A percentile compares a stretch with the other conserved stretches of the same genome.
phyloP scores from a whole-genome alignment of 202 grass and related monocot species.

The Zoysia matrella region DNA sequence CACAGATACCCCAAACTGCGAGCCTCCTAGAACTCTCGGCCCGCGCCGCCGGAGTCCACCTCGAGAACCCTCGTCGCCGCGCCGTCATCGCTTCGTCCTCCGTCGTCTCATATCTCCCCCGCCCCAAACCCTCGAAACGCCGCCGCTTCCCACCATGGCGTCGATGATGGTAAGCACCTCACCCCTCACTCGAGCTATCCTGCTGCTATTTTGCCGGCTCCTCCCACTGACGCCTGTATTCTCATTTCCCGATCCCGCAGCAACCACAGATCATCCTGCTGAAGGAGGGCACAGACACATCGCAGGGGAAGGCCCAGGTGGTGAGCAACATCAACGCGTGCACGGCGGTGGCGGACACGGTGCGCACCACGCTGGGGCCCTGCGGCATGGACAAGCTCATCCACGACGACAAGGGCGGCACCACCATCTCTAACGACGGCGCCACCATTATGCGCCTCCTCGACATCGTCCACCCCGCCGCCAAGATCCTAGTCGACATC shows the following conservation, averaged over 20 bases:
- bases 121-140: not conserved
- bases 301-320: too few species aligned
- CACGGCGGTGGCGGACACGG: too few species aligned
- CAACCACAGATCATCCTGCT: slow-evolving; percentile 99
- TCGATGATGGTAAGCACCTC: slow-evolving; percentile 30
- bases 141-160: not conserved
- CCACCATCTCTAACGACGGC: slow-evolving; percentile 97
- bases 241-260: slow-evolving; percentile 39
- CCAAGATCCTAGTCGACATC: too few species aligned
- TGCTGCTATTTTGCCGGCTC: not conserved
- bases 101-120: slow-evolving; percentile 27
- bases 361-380: too few species aligned
- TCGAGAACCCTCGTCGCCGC: slow-evolving; percentile 30
- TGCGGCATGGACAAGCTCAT: slow-evolving; percentile 85
- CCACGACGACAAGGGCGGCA: slow-evolving; percentile 93
- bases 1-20: not conserved
- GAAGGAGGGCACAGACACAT: slow-evolving; percentile 52
- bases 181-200: not conserved
- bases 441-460: slow-evolving; percentile 60
- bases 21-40: slow-evolving; percentile 28
- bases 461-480: too few species aligned
- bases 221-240: not conserved
- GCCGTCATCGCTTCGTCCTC: not conserved
- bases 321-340: too few species aligned
- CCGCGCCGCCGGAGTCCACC: slow-evolving; percentile 32